Evolutionary conservation across 2,329 filamentous ascomycete species (phyloP).

Genomic region (Zalaria obscura): DNA sequence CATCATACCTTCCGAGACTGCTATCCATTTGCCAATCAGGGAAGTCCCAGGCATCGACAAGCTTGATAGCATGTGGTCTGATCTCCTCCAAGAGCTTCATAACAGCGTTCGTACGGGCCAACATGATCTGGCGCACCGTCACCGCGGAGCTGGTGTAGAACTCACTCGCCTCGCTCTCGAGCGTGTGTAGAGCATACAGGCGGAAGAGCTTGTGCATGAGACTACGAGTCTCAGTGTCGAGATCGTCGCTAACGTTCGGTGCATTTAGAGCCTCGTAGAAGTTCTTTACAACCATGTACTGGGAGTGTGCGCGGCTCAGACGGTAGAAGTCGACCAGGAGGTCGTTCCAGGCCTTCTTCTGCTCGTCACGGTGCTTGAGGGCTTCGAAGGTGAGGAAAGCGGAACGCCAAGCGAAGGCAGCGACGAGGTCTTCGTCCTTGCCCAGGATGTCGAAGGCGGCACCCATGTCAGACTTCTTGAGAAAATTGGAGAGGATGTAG

Average conservation of each 20-base stretch:
- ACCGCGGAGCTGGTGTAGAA: slow-evolving; percentile 59
- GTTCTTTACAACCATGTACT: slow-evolving; percentile 67
- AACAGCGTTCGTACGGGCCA: slow-evolving; percentile 52
- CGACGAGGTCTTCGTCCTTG: slow-evolving; percentile 54
- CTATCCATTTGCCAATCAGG: slow-evolving; percentile 67
- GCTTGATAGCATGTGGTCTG: slow-evolving; percentile 54
- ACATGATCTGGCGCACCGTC: slow-evolving; percentile 57
- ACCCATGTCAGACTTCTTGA: slow-evolving; percentile 52
- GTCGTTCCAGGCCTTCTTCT: slow-evolving; percentile 66
- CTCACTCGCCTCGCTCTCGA: slow-evolving; percentile 55
- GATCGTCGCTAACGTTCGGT: slow-evolving; percentile 32
- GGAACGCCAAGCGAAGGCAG: slow-evolving; percentile 62
- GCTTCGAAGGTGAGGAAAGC: slow-evolving; percentile 64
- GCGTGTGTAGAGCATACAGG: slow-evolving; percentile 49
- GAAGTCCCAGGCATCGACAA: slow-evolving; percentile 65
- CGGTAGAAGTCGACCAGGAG: slow-evolving; percentile 68
- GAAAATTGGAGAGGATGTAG: slow-evolving; percentile 50
- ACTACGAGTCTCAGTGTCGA: slow-evolving; percentile 43
- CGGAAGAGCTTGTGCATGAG: slow-evolving; percentile 54
- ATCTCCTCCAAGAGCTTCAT: slow-evolving; percentile 59
- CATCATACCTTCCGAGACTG: slow-evolving; percentile 54
- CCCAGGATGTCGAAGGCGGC: slow-evolving; percentile 63
- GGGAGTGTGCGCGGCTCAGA: slow-evolving; percentile 58
- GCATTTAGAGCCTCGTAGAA: slow-evolving; percentile 58
- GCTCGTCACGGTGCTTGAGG: slow-evolving; percentile 56